phyloP scores from a whole-genome alignment of 331 rosid species.

The Arachis monticola region DNA sequence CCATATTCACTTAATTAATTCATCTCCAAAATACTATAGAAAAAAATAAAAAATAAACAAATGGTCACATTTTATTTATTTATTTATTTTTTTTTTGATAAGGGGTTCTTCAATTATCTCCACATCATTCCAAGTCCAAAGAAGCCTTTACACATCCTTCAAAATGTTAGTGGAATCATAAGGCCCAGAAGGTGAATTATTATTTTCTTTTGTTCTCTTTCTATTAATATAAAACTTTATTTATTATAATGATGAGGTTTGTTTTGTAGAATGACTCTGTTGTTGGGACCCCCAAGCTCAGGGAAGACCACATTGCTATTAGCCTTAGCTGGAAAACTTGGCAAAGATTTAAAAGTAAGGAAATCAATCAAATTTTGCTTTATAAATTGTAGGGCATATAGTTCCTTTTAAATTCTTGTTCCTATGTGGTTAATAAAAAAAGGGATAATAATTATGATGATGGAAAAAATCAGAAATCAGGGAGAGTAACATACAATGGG shows the following conservation, averaged over 20 bases:
- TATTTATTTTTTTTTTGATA: background rate
- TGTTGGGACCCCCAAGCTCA: slow-evolving; percentile 90
- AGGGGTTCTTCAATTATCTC: slow-evolving; percentile 67
- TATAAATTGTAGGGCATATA: background rate
- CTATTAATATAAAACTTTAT: background rate
- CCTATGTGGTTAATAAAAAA: too few species aligned
- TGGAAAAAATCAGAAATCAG: slow-evolving; percentile 56
- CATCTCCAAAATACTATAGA: too few species aligned
- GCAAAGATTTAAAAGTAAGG: slow-evolving; percentile 63
- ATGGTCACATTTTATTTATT: too few species aligned
- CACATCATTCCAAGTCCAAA: slow-evolving; percentile 73
- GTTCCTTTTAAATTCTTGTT: background rate
- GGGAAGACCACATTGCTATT: slow-evolving; percentile 83
- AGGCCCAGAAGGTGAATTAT: slow-evolving; percentile 70
- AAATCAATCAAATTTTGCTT: background rate
- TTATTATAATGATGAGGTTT: slow-evolving; percentile 11
- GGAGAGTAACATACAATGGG: slow-evolving; percentile 76
- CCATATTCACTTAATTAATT: too few species aligned
- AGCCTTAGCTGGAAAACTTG: slow-evolving; percentile 81
- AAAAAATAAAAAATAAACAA: too few species aligned
- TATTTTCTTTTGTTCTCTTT: background rate
- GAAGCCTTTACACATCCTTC: slow-evolving; percentile 64
- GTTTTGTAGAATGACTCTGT: slow-evolving; percentile 76
- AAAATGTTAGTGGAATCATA: slow-evolving; percentile 77
- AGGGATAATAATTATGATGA: slow-evolving; percentile 11